Evolutionary conservation across 2,329 filamentous ascomycete genomes (phyloP), one percentile per base, ranked within the genome.

Genomic region (Penicillium sp.): DNA sequence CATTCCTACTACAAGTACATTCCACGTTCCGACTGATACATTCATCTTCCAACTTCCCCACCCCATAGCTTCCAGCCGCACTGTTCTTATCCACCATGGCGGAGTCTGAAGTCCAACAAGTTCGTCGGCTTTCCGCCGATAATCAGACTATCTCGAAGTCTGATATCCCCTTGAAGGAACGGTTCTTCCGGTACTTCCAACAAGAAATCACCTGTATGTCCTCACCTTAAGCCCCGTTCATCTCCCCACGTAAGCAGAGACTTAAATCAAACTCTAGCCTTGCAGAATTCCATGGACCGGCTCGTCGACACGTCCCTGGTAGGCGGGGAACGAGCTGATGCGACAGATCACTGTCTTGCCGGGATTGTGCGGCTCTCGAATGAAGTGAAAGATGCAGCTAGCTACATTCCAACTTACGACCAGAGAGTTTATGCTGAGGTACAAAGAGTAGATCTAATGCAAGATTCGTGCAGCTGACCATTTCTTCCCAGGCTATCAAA

Each of bases 331-430:
- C 88, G 91, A 44, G 85, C 89, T 60, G 88, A 93, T 71, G 90
- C 90, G 51, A 86, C 90, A 47, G 92, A 96, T 64, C 85, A 90
- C 67, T 89, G 92, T 63, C 82, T 96, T 14, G 86, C 89, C 16
- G 85, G 86, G 60, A 95, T 98, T 67, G 87, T 90, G 29, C 85
- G 86, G 56, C 82, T 98, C 16, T 92, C 91, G 1, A 89, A 89
- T 62, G 88, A 95, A 66, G 90, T 97, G 39, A 88, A 90, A 63
- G 92, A 97, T 75, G 90, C 90, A 0, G 86, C 89, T 1, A 87
- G 88, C 55, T 91, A 88, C 64, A 85, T 96, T 16, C 92, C 95
- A 3, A 86, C 91, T 8, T 96, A 97, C 71, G 95, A 98, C 68
- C 91, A 95, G 73, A 86, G 90, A 65, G 88, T 89, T 24, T 98